Base-by-base conservation (phyloP, 106 monocot genomes). In the Acorus calamus region DNA sequence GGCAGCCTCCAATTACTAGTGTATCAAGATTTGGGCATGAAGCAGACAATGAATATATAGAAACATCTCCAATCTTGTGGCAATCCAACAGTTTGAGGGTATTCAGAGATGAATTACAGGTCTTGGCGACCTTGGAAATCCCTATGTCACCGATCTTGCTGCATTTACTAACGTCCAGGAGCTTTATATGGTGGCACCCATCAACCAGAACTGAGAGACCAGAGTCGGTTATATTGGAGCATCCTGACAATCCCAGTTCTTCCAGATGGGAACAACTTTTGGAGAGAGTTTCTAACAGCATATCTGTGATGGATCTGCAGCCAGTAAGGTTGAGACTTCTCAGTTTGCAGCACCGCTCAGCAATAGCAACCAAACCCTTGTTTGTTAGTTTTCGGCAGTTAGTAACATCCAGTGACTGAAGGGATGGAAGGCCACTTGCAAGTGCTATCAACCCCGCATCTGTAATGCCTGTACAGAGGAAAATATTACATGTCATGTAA, bases 121-220 rank as follows among this genome's bases (percentile, higher is more conserved):
- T 60, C 53, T 80, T 66, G 3, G 83, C 76, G 57, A 91, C 65
- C 53, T 55, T 80, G 3, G 67, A 74, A 50, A 96, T 65, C 55
- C 91, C 90, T 3, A 45, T 8, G 68, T 96, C 90, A 1, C 82
- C 72, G 6, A 96, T 68, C 66, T 85, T 87, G 59, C 55, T 80
- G 74, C 96, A 96, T 70, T 85, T 96, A 55, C 87, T 87, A 53
- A 96, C 56, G 65, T 96, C 90, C 9, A 96, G 72, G 13, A 50
- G 59, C 70, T 79, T 87, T 10, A 96, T 91, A 52, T 53, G 61
- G 44, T 44, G 73, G 56, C 90, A 87, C 12, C 91, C 91, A 28
- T 85, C 72, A 7, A 76, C 78, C 42, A 96, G 64, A 50, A 12
- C 46, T 2, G 71, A 63, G n/a, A 96, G 79, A 2, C 96, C 96